Base-by-base conservation (phyloP, 805 yeast species). In the Cyberlindnera lachancei region DNA sequence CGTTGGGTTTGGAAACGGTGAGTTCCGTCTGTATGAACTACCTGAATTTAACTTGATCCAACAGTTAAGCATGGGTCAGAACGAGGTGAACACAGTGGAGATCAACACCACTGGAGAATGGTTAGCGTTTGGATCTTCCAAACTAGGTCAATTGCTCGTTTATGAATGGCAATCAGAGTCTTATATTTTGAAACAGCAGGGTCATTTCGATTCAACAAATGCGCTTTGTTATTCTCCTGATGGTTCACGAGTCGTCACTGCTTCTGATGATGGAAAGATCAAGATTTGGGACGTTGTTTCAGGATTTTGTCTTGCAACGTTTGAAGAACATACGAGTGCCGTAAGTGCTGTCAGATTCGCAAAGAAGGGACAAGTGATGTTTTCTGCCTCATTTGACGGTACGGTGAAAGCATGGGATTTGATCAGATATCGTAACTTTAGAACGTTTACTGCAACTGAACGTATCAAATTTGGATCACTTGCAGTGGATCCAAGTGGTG, bases 141-240 rank as follows among this genome's bases (percentile, higher is more conserved):
- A 77, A 50, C 58, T 84, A 18, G 98, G 98, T n/a, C 98, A 92
- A 59, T 62, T 92, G 37, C 61, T 92, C 36, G 98, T 92, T 1
- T 92, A 94, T 66, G 98, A 92, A 66, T 92, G 98, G 98, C 96
- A 92, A 61, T 83, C 95, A 5, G 98, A 92, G 56, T 84, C 96
- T 0, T 92, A 90, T 53, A 81, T 92, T 29, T 64, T 92, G 43
- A 88, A 90, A 53, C 98, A 92, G 55, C 98, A 92, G 59, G 96
- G 97, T 16, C 98, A 92, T 59, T 90, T 84, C 52, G 98, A 92
- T 56, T 67, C 95, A 0, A 73, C 87, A 56, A 90, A 86, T 50
- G 68, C 86, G 12, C 53, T 92, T 27, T 74, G 81, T 21, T 92
- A 92, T 50, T 85, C 96, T 1, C 96, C 96, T 0, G 98, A 92